A percentile compares a stretch with the other conserved stretches of the same genome.
Conservation (phyloP, 371 early-diverging fungal genomes). For the Mortierella polycephala region DNA sequence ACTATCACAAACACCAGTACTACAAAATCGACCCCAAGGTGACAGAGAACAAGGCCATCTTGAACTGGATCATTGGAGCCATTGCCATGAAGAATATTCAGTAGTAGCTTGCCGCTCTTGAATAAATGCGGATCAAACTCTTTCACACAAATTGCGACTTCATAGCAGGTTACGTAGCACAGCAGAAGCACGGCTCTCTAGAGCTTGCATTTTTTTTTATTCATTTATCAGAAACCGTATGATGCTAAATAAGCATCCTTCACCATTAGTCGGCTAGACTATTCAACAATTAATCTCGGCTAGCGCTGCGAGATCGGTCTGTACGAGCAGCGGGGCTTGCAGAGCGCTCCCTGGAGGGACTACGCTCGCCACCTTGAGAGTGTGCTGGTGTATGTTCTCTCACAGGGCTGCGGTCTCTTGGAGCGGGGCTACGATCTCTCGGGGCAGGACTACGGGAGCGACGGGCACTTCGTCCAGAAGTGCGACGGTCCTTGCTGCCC, state of each 20-base stretch:
- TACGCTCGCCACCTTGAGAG: constrained; percentile 22
- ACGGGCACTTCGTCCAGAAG: too few species aligned
- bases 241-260: too few species aligned
- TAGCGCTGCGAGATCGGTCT: constrained; percentile 45
- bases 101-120: constrained; percentile 1
- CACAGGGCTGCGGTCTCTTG: constrained; percentile 13
- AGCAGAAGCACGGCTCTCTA: too few species aligned
- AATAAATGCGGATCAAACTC: constrained; percentile 4
- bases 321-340: constrained; percentile 33
- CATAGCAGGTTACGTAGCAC: too few species aligned
- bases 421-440: constrained; percentile 27
- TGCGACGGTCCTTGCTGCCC: constrained; percentile 14
- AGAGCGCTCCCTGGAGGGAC: constrained; percentile 38
- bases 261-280: too few species aligned
- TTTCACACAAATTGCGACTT: neutral
- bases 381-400: constrained; percentile 15
- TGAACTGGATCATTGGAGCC: constrained; percentile 53
- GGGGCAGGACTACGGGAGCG: constrained; percentile 9
- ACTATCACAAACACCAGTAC: constrained; percentile 17
- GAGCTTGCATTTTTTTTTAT: too few species aligned
- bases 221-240: too few species aligned
- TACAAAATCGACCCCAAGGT: constrained; percentile 54
- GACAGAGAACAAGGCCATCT: constrained; percentile 43
- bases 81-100: constrained; percentile 52
- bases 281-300: constrained; percentile 33